Evolutionary conservation across 192 early-diverging fungal genomes (phyloP).

Genomic region (Coemansia sp.): DNA sequence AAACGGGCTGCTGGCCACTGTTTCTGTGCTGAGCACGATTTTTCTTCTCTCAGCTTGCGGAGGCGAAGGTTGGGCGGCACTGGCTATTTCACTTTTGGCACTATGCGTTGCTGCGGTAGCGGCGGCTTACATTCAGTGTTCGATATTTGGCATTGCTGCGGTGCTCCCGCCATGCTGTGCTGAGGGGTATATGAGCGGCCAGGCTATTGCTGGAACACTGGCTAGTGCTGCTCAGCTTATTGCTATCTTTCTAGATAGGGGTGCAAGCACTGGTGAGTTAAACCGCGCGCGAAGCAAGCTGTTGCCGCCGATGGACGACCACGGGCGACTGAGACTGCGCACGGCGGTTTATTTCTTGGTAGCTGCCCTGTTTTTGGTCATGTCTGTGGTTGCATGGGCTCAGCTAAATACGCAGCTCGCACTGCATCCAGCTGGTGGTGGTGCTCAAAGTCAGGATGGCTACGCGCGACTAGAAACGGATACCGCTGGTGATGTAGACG

Average conservation of each 20-base stretch:
- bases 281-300: background rate
- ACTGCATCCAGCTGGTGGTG: background rate
- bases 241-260: slow-evolving; percentile 29
- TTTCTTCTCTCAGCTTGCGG: slow-evolving; percentile 62
- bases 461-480: slow-evolving; percentile 10
- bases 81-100: slow-evolving; percentile 57
- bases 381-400: slow-evolving; percentile 33
- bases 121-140: slow-evolving; percentile 70
- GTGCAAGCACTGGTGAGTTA: background rate
- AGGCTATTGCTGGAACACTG: slow-evolving; percentile 67
- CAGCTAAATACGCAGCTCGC: slow-evolving; percentile 30
- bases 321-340: slow-evolving; percentile 18
- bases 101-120: slow-evolving; percentile 59
- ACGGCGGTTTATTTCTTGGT: slow-evolving; percentile 40
- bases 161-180: slow-evolving; percentile 65
- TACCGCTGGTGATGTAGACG: background rate
- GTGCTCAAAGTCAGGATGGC: background rate
- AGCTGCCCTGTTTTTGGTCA: slow-evolving; percentile 33
- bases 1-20: slow-evolving; percentile 50
- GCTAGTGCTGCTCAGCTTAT: slow-evolving; percentile 67
- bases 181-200: slow-evolving; percentile 73
- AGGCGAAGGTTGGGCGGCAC: slow-evolving; percentile 34
- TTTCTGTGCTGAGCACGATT: slow-evolving; percentile 55
- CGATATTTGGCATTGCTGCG: slow-evolving; percentile 69
- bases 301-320: background rate